Base-by-base conservation (phyloP, 169 alveolate species). In the Plasmodium blacklocki region DNA sequence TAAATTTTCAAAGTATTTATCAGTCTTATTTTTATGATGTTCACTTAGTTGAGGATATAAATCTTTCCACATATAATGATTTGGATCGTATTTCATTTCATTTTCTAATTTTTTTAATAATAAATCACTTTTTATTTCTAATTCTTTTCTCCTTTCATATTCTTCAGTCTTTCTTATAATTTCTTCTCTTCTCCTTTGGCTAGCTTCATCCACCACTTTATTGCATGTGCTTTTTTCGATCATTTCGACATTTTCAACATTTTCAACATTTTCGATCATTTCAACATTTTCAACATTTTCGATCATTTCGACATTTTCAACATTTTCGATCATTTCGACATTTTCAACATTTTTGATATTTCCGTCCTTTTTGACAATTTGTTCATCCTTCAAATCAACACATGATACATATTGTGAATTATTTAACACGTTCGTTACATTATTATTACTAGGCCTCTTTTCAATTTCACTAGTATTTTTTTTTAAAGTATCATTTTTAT, bases 61-160 rank as follows among this genome's bases (percentile, higher is more conserved):
- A 54, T 86, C 92, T 45, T 66, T 18, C 92, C 92, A 86, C 92
- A 86, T 86, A 26, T 86, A 86, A 73, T 86, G 92, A 19, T 86
- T 60, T 32, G 92, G 92, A 60, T 86, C 76, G 45, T 86, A 86
- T 43, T 86, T 86, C 92, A 86, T 86, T 86, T 86, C 92, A 11
- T 86, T 72, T 60, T 86, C 92, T 64, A 86, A 54, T 39, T 86
- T 86, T 67, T 60, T 72, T 73, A 86, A 29, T 39, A 86, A 54
- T 29, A 86, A 60, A 19, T 86, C 78, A 18, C 64, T 86, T 74
- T 86, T 86, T 12, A 72, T 60, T 43, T 56, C 92, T 39, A 86
- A 18, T 32, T 86, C 92, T 67, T 86, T 86, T 66, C 62, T 86
- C 12, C 58, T 58, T 32, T 86, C 92, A 66, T 86, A 73, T 45